Conservation (phyloP, 2,329 filamentous ascomycete species). For the Botrytis paeoniae region DNA sequence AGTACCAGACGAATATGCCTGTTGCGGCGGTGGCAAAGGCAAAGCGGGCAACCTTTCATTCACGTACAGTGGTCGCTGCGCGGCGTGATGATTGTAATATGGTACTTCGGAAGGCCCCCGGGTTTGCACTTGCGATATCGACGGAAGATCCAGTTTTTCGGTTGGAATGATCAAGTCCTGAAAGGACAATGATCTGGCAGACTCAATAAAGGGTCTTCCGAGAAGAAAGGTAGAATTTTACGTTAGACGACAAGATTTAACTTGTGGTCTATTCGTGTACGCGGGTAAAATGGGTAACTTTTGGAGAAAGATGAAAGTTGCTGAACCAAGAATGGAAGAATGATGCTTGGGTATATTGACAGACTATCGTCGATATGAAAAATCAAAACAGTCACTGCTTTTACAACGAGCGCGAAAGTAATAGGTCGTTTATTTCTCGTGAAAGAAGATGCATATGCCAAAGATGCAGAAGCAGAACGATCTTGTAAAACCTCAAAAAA, state of each 20-base stretch:
- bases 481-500: conserved; percentile 34
- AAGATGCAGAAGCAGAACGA: conserved; percentile 26
- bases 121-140: conserved; percentile 78
- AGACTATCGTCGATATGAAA: conserved; percentile 16
- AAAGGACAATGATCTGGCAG: conserved; percentile 33
- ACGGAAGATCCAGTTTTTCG: conserved; percentile 94
- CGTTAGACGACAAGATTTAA: conserved; percentile 18
- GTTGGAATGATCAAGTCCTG: conserved; percentile 46
- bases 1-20: conserved; percentile 64
- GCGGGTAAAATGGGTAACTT: neutral
- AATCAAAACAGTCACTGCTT: conserved; percentile 24
- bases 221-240: conserved; percentile 2
- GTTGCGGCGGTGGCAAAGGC: conserved; percentile 63
- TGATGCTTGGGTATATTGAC: conserved; percentile 25
- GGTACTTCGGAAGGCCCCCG: conserved; percentile 69
- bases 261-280: conserved; percentile 15
- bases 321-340: conserved; percentile 12
- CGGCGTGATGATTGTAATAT: conserved; percentile 67
- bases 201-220: conserved; percentile 31
- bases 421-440: conserved; percentile 34
- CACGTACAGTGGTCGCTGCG: conserved; percentile 62
- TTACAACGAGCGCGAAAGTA: conserved; percentile 30
- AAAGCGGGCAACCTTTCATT: conserved; percentile 72
- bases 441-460: conserved; percentile 33
- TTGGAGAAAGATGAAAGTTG: conserved; percentile 8